Evolutionary conservation across 768 basidiomycete species (phyloP).

Genomic region (Amanita exitialis): DNA sequence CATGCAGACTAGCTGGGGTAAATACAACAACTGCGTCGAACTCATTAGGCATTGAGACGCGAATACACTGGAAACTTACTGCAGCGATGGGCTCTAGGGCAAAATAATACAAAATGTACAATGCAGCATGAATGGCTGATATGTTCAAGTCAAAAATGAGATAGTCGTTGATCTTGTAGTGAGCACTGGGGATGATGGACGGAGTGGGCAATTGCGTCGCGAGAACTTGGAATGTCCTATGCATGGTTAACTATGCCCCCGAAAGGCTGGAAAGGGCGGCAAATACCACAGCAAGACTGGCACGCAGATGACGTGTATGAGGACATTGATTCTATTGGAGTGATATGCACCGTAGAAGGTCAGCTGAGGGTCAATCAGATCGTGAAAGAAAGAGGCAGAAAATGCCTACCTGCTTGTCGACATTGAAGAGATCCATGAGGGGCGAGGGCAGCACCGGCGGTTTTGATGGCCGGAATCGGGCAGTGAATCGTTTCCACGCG

Average conservation of each 20-base stretch:
- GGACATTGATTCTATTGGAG: slow-evolving; percentile 69
- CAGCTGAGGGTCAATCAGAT: slow-evolving; percentile 30
- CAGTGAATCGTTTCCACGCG: not conserved
- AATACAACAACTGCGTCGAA: slow-evolving; percentile 57
- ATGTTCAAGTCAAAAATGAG: slow-evolving; percentile 64
- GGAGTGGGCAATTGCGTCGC: slow-evolving; percentile 39
- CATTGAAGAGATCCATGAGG: slow-evolving; percentile 45
- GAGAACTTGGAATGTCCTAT: slow-evolving; percentile 57
- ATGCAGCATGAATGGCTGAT: slow-evolving; percentile 43
- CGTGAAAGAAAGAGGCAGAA: not conserved
- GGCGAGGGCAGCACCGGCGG: slow-evolving; percentile 9
- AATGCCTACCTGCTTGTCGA: slow-evolving; percentile 53
- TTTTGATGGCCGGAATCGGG: slow-evolving; percentile 1
- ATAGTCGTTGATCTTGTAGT: slow-evolving; percentile 47
- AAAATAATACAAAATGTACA: slow-evolving; percentile 71
- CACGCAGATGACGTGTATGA: slow-evolving; percentile 81
- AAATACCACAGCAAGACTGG: slow-evolving; percentile 72
- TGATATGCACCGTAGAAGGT: slow-evolving; percentile 94
- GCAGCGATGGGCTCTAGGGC: slow-evolving; percentile 77
- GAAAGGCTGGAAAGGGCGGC: not conserved
- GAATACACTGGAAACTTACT: slow-evolving; percentile 35
- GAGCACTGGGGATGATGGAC: slow-evolving; percentile 40
- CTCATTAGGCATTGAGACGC: not conserved
- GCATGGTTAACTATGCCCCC: slow-evolving; percentile 2
- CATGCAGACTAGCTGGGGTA: slow-evolving; percentile 56